A percentile compares a stretch with the other conserved stretches of the same genome.
Conservation (phyloP, 192 early-diverging fungal species). For the Helicostylum pulchrum region DNA sequence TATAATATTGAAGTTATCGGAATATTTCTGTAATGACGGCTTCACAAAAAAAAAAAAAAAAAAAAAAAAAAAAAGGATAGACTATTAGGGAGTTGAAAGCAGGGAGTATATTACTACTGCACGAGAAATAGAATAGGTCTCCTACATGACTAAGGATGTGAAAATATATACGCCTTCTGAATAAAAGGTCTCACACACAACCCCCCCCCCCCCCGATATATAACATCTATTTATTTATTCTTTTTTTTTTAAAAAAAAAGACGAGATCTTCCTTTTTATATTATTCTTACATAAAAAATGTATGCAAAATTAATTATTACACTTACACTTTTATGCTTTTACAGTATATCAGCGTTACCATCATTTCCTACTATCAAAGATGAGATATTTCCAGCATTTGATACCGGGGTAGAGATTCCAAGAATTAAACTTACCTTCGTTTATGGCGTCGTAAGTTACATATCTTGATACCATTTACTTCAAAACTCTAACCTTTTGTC, state of each 20-base stretch:
- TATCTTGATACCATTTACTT: background rate
- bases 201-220: too few species aligned
- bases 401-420: background rate
- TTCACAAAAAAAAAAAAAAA: background rate
- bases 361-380: background rate
- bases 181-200: too few species aligned
- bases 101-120: too few species aligned
- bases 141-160: too few species aligned
- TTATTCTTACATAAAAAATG: background rate
- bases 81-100: too few species aligned
- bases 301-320: background rate
- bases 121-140: too few species aligned
- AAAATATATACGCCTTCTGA: too few species aligned
- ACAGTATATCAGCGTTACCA: background rate
- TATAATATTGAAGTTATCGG: constrained; percentile 57
- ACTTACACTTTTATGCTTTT: too few species aligned
- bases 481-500: background rate
- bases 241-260: background rate
- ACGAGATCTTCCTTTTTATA: background rate
- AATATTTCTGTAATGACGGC: constrained; percentile 55
- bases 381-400: background rate
- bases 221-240: background rate
- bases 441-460: background rate
- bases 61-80: too few species aligned
- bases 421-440: background rate